Evolutionary conservation across 495 filamentous ascomycete species (phyloP).

Genomic region (Zalerion maritima): DNA sequence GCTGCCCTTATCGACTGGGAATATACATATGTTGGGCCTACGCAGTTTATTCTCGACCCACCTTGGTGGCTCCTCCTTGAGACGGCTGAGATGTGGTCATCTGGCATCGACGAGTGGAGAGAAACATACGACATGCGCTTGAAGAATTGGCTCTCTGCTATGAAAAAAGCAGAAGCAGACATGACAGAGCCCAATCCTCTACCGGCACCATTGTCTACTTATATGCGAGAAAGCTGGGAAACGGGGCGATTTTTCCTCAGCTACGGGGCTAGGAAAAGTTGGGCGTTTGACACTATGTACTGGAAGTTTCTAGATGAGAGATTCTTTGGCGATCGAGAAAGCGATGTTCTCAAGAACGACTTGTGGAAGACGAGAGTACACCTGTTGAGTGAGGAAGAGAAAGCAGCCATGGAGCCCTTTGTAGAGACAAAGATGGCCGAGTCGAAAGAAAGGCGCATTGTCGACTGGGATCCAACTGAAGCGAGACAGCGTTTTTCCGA

Average conservation of each 20-base stretch:
- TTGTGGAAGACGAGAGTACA: constrained; percentile 13
- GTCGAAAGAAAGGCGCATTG: constrained; percentile 7
- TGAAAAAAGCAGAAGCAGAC: constrained; percentile 11
- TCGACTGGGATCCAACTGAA: constrained; percentile 8
- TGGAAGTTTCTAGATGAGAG: constrained; percentile 3
- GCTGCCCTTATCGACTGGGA: constrained; percentile 18
- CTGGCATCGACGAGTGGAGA: constrained; percentile 14
- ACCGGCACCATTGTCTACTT: constrained; percentile 5
- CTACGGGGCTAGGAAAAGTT: constrained; percentile 14
- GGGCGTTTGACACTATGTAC: constrained; percentile 12
- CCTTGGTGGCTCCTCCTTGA: constrained; percentile 27
- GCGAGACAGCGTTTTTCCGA: constrained; percentile 7
- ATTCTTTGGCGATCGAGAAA: constrained; percentile 12
- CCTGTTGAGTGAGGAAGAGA: constrained; percentile 7
- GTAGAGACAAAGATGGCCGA: constrained; percentile 13
- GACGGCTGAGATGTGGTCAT: constrained; percentile 15
- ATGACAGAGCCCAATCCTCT: neutral
- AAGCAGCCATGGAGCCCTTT: constrained; percentile 8
- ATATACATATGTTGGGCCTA: constrained; percentile 21
- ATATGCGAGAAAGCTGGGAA: constrained; percentile 19
- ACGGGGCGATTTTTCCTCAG: constrained; percentile 17
- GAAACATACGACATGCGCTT: constrained; percentile 12
- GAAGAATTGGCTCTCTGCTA: constrained; percentile 12
- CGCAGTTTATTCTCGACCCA: constrained; percentile 18
- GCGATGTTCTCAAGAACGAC: constrained; percentile 3